Conservation (phyloP, 2,329 filamentous ascomycete genomes). For the Nannizzia gypsea region DNA sequence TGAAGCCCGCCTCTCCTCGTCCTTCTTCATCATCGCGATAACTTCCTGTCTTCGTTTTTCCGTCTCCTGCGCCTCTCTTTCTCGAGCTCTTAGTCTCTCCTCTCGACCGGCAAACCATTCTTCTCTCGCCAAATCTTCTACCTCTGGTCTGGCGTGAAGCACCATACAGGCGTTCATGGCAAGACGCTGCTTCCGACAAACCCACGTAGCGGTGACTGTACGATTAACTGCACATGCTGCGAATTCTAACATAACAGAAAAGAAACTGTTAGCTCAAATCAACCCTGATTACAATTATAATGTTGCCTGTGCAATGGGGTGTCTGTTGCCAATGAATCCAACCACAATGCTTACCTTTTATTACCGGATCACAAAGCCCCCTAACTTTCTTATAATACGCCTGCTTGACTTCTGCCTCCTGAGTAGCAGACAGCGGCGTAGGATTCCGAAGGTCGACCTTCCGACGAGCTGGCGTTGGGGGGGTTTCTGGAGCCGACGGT, state of each 20-base stretch:
- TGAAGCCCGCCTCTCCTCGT: constrained; percentile 18
- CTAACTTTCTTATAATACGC: constrained; percentile 72
- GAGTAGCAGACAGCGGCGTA: constrained; percentile 66
- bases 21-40: constrained; percentile 31
- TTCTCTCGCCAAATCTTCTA: constrained; percentile 77
- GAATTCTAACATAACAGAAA: constrained; percentile 52
- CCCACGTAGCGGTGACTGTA: constrained; percentile 78
- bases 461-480: constrained; percentile 12
- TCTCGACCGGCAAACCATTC: constrained; percentile 81
- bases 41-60: constrained; percentile 32
- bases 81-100: constrained; percentile 55
- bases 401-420: constrained; percentile 71
- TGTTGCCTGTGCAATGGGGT: background rate
- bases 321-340: background rate
- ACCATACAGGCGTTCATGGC: constrained; percentile 95
- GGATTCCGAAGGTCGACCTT: constrained; percentile 52
- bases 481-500: constrained; percentile 16
- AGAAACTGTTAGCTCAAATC: background rate
- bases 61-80: constrained; percentile 44
- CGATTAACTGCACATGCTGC: constrained; percentile 77
- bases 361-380: constrained; percentile 61
- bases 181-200: constrained; percentile 66
- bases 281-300: background rate
- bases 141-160: constrained; percentile 65
- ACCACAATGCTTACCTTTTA: constrained; percentile 50